These are phyloP conservation scores for Periglandula ipomoeae DNA, from an alignment of 2,329 filamentous ascomycete species.

Conservation along the genomic window DNA sequence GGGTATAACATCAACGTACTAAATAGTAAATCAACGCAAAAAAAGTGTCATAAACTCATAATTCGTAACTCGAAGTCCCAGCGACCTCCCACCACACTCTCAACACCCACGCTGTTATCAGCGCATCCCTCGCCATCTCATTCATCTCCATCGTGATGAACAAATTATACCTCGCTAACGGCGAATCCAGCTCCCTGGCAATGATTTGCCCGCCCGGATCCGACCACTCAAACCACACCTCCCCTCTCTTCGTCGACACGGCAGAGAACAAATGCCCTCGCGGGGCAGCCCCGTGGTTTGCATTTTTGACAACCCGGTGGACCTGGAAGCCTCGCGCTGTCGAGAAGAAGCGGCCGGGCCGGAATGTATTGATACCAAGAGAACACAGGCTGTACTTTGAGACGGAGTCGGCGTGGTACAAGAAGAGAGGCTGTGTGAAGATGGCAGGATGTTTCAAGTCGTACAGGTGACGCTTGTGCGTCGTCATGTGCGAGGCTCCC, in stretches of 20 bases:
- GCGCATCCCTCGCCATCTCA: conserved; percentile 20
- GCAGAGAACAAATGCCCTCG: conserved; percentile 20
- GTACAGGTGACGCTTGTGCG: conserved; percentile 24
- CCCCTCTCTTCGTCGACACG: conserved; percentile 14
- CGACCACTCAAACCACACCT: conserved; percentile 24
- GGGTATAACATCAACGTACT: too few species aligned
- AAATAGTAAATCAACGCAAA: neutral
- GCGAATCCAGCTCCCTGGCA: conserved; percentile 22
- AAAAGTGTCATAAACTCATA: neutral
- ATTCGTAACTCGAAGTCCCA: conserved; percentile 3
- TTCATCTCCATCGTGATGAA: conserved; percentile 23
- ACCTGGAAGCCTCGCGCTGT: conserved; percentile 19
- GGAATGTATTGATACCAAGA: conserved; percentile 20
- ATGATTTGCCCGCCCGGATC: conserved; percentile 18
- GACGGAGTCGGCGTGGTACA: conserved; percentile 23
- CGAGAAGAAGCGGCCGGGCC: conserved; percentile 12
- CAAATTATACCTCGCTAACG: conserved; percentile 18
- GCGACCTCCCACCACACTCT: conserved; percentile 25
- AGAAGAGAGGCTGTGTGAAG: conserved; percentile 16
- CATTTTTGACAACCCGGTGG: conserved; percentile 18
- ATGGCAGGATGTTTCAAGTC: conserved; percentile 25
- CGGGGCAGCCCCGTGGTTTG: conserved; percentile 15
- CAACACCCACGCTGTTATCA: conserved; percentile 26
- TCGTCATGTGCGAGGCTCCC: conserved; percentile 14
- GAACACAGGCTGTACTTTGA: conserved; percentile 20